Evolutionary conservation across 225 moss, liverwort and hornwort genomes (phyloP), one percentile per base, ranked within the genome.

Genomic region (Neckera pumila): DNA sequence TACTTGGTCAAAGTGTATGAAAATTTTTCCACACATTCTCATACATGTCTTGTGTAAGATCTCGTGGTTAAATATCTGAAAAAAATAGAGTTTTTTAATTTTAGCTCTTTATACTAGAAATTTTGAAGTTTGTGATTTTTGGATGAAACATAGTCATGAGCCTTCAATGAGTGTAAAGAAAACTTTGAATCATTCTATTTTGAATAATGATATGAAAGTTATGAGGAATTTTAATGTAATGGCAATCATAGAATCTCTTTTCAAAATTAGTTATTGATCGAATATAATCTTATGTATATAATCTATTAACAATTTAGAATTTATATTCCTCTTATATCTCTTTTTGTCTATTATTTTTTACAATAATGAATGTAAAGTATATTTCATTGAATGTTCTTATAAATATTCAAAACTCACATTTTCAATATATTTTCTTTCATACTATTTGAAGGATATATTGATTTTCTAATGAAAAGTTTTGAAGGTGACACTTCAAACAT

Each of bases 91-190:
- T n/a, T n/a, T n/a, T n/a, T n/a, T n/a, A 4, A 21, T 7, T n/a
- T 12, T n/a, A 67, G 7, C 6, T 67, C 12, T 69, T 69, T 40
- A 4, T 3, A 25, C 40, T 25, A 40, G 9, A 40, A 38, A 1
- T 25, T 25, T 40, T 70, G 5, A 40, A 40, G 14, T 25, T 14
- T 14, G 14, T 5, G 8, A 14, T 69, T 8, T 67, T 70, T 40
- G 23, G 8, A 4, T 71, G 26, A 42, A 15, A 26, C 3, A 40
- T 25, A 42, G 15, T 15, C 42, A 26, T 71, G 3, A 42, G 23
- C 3, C 15, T 26, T 71, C 1, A 0, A 72, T 27, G 9, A 15
- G 5, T 42, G 3, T 43, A 16, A 9, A 5, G 15, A 26, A 40
- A 42, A 9, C 5, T 42, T 42, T 42, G 4, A 25, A 70, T 40